Evolutionary conservation across 176 grass and related monocot species (phyloP), one percentile per base, ranked within the genome.

Genomic region (Aechmea fasciata): DNA sequence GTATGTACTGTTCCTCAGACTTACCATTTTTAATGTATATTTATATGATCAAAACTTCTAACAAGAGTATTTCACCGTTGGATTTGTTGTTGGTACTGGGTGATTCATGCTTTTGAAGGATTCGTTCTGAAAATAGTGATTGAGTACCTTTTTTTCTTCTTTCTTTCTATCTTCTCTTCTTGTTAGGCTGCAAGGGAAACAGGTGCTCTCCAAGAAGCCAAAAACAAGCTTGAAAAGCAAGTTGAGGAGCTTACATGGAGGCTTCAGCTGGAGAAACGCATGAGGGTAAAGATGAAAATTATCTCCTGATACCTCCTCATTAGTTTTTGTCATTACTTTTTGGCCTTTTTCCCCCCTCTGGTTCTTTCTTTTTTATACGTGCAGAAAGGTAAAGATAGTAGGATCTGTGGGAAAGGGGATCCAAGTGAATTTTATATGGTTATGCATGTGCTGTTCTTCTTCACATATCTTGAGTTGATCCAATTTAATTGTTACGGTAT

Each of bases 211-310:
- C 94, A 97, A 90, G 89, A 86, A 62, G 94, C 89, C 64, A 97
- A 97, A 80, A 97, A 90, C 73, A 92, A 97, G 75, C 78, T 97
- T 69, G 94, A 92, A 83, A 97, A 97, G 52, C 81, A 97, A 97
- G 86, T 97, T 26, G 89, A 97, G 70, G 94, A 97, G 71, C 94
- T 97, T 81, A 85, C 84, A 3, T 97, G 89, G 94, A 76, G 84
- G 69, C 70, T 92, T 61, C 87, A 87, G 72, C 74, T 97, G 73
- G 94, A 97, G 80, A 97, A 90, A 74, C 86, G 86, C 73, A 84
- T 97, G 86, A 78, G 94, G 75, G 89, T 97, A 79, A 92, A 41
- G 33, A 41, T 5, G 33, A 41, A 7, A 41, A 41, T 41, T 41
- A 41, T 41, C 5, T 41, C 33, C 33, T 41, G 33, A 41, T 41